Base-by-base conservation (phyloP, 768 basidiomycete species). In the Clitopilus hobsonii region DNA sequence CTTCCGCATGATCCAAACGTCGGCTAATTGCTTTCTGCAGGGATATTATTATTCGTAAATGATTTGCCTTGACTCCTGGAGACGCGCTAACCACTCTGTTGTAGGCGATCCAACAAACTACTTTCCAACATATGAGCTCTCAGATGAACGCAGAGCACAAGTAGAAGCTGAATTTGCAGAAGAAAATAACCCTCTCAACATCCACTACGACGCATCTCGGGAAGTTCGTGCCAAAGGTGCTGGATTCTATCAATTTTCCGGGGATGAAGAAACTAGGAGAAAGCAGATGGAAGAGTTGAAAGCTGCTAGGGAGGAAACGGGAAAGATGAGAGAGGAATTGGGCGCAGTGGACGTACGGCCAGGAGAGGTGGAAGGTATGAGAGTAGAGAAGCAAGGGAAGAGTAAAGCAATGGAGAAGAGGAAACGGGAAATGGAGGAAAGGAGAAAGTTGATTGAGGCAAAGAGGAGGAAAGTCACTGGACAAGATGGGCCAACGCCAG, bases 211-310 rank as follows among this genome's bases (percentile, higher is more conserved):
- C 65, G 82, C 91, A 0, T 77, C 82, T 0, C 73, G 71, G 51
- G 96, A 99, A 70, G 85, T 89, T 18, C 89, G 97, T 14, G 83
- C 89, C 11, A 88, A 87, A 67, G 97, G 91, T 41, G 95, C 96
- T 1, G 94, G 84, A 0, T 92, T 89, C 71, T 97, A 96, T 68
- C 89, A 91, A 66, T 95, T 98, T 69, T 91, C 92, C 11, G 80
- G 67, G 2, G 93, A 97, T 61, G 91, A 94, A 63, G 89, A 90
- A 59, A 83, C 81, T 25, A 78, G 97, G 38, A 73, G 72, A 59
- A 73, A 75, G 50, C 87, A 98, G 67, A 91, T 95, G 92, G 91
- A 91, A 54, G 89, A 89, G 54, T 73, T 98, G 11, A 82, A 79
- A 55, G 66, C 72, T 3, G 79, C 78, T 2, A 76, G 92, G 38